Evolutionary conservation across 2,329 filamentous ascomycete genomes (phyloP), one percentile per base, ranked within the genome.

Genomic region (Aspergillus calidoustus): DNA sequence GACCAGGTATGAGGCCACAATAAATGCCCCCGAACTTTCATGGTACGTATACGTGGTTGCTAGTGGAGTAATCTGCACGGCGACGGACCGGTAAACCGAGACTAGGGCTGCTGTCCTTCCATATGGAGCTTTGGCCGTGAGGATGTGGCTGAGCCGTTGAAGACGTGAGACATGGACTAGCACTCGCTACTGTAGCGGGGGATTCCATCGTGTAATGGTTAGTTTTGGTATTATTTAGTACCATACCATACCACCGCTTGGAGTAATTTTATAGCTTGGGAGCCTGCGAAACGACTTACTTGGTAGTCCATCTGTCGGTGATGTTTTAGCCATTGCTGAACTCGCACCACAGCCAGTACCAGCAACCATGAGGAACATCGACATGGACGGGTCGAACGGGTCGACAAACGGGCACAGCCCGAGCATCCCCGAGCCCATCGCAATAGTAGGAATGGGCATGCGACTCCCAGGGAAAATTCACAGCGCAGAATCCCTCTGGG

Each of bases 381-480:
- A 43, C 31, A 54, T 44, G 34, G 28, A 44, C 52, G 52, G 52
- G 17, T 11, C 53, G 7, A 46, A 46, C 15, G 38, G 53, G n/a
- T 13, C 44, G n/a, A 47, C 15, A 15, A 41, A 41, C 34, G 34
- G 34, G 34, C 9, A 41, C 15, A 17, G 34, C 34, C 34, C 34
- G 13, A 15, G 11, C 9, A 15, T 41, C 38, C 46, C 46, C 2
- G 56, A 59, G 15, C 59, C 57, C 17, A 60, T 65, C 17, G 61
- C 61, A 9, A 64, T 65, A 31, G 30, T 50, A 7, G 63, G 65
- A n/a, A 67, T 65, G 54, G 64, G 47, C 5, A 50, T 61, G 49
- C 38, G 69, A 25, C 60, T 72, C 3, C 69, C 70, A 1, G 69
- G 70, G 2, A 64, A 62, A 4, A 59, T 71, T 15, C 30, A 53